These are phyloP conservation scores for Rosa chinensis DNA, from an alignment of 306 rosid genomes.

Conservation along the genomic window DNA sequence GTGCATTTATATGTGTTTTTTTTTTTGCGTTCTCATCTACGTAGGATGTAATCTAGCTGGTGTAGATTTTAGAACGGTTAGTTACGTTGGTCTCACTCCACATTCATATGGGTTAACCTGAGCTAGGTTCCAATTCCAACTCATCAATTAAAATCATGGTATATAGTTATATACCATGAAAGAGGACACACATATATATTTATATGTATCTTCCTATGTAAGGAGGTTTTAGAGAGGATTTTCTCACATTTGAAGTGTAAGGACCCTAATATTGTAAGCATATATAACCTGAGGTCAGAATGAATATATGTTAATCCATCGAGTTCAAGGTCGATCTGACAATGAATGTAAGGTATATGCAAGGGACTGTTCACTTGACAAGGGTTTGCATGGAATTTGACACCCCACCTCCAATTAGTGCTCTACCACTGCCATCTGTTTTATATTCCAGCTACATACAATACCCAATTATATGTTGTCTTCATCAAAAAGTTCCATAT, in stretches of 20 bases:
- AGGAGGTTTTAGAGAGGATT: neutral
- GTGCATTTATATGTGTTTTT: neutral
- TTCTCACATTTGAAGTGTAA: too few species aligned
- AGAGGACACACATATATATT: neutral
- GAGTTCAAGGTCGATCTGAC: conserved; percentile 29
- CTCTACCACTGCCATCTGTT: neutral
- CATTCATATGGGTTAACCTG: too few species aligned
- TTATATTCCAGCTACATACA: neutral
- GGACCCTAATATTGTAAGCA: neutral
- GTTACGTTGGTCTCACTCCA: neutral
- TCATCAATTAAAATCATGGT: neutral
- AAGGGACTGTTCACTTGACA: conserved; percentile 34
- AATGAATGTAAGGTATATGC: conserved; percentile 29
- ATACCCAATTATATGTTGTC: neutral
- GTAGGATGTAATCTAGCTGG: neutral
- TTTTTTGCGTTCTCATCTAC: neutral
- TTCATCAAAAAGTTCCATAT: neutral
- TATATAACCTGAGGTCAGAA: neutral
- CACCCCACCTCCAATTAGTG: conserved; percentile 4
- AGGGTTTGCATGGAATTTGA: conserved; percentile 33
- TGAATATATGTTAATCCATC: neutral
- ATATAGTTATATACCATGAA: too few species aligned
- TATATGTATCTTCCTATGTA: neutral
- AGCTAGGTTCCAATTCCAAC: neutral
- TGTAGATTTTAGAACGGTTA: neutral